Evolutionary conservation across 1,284 basidiomycete genomes (phyloP).

Genomic region (Tylopilus sp.): DNA sequence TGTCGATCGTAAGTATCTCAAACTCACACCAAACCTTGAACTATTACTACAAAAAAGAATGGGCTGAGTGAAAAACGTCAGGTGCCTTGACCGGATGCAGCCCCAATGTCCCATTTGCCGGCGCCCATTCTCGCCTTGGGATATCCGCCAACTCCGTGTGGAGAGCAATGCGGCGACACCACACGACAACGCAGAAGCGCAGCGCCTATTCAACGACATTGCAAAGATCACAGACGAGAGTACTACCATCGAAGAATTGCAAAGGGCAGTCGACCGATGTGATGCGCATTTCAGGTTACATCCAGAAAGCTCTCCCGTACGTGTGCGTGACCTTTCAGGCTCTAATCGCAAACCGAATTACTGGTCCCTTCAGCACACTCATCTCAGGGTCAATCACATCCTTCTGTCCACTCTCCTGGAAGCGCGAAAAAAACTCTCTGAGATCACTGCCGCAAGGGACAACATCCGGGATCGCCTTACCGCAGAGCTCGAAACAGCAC

Average conservation of each 20-base stretch:
- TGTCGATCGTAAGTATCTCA: slow-evolving; percentile 11
- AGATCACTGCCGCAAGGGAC: background rate
- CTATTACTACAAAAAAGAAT: background rate
- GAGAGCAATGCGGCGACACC: background rate
- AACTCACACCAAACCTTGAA: background rate
- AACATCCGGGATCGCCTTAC: background rate
- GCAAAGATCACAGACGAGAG: background rate
- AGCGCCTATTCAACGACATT: slow-evolving; percentile 1
- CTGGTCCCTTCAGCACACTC: background rate
- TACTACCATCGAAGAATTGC: slow-evolving; percentile 9
- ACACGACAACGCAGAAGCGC: background rate
- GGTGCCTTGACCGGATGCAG: slow-evolving; percentile 11
- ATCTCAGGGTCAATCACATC: background rate
- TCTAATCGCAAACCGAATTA: background rate
- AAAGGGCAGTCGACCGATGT: slow-evolving; percentile 5
- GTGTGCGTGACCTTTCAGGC: no score
- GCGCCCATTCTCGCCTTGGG: background rate
- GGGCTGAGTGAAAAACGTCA: background rate
- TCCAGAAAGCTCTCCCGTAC: no score
- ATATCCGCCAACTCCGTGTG: slow-evolving; percentile 9
- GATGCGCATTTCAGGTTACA: background rate
- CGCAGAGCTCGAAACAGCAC: background rate
- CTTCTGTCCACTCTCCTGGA: slow-evolving; percentile 1
- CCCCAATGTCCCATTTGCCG: slow-evolving; percentile 18
- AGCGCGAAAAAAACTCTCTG: background rate